These are phyloP conservation scores for Takashimella koratensis DNA, from an alignment of 1,284 basidiomycete genomes.

Conservation along the genomic window DNA sequence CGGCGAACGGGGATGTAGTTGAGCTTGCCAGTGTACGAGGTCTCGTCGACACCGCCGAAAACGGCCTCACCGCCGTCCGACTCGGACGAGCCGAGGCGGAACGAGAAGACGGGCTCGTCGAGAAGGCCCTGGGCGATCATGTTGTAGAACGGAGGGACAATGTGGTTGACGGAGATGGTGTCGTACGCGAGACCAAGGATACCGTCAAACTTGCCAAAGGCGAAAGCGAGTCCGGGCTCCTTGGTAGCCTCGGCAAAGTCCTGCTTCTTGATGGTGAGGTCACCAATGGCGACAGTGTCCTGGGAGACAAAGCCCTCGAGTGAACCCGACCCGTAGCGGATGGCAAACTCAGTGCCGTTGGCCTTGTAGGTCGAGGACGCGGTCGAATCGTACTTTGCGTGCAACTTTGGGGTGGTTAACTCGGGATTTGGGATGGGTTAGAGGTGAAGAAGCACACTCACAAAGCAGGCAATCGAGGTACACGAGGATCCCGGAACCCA, in stretches of 20 bases:
- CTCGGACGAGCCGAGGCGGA: conserved; percentile 86
- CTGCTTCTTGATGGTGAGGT: conserved; percentile 69
- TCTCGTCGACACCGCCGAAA: conserved; percentile 86
- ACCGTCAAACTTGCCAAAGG: conserved; percentile 91
- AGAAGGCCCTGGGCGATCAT: conserved; percentile 84
- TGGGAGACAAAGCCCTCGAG: conserved; percentile 95
- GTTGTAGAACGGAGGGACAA: conserved; percentile 91
- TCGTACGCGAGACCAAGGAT: conserved; percentile 94
- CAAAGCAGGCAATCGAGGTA: conserved; percentile 95
- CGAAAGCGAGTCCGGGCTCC: conserved; percentile 96
- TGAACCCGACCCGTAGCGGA: conserved; percentile 94
- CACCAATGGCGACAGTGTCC: conserved; percentile 79
- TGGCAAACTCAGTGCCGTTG: conserved; percentile 88
- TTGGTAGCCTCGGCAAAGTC: conserved; percentile 96
- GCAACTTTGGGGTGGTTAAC: no score
- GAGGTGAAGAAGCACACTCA: conserved; percentile 30
- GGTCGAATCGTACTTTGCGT: conserved; percentile 85
- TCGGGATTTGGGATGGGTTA: no score
- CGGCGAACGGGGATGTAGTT: conserved; percentile 87
- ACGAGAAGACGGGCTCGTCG: conserved; percentile 84
- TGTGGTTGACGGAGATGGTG: conserved; percentile 88
- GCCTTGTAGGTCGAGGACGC: conserved; percentile 82
- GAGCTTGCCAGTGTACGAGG: conserved; percentile 77
- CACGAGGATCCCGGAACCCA: conserved; percentile 73
- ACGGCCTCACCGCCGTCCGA: conserved; percentile 86